Evolutionary conservation across 192 early-diverging fungal genomes (phyloP).

Genomic region (Lobosporangium transversale): DNA sequence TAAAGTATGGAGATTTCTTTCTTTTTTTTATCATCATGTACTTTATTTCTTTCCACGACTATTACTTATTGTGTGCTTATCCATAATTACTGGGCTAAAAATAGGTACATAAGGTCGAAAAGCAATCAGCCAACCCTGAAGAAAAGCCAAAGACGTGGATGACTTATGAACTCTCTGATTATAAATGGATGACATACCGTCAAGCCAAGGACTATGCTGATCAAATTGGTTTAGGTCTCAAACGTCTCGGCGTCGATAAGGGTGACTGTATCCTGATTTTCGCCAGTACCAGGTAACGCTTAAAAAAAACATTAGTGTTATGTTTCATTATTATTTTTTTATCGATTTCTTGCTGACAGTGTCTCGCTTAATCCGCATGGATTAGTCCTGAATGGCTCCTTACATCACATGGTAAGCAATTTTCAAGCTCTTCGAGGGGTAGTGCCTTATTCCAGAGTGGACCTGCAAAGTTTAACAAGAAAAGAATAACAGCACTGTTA

Average conservation of each 20-base stretch:
- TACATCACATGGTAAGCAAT: slow-evolving; percentile 41
- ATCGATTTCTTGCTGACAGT: not conserved
- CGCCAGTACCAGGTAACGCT: slow-evolving; percentile 59
- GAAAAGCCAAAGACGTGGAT: slow-evolving; percentile 74
- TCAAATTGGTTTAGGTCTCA: slow-evolving; percentile 62
- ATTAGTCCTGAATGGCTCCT: slow-evolving; percentile 52
- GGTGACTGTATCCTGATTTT: slow-evolving; percentile 61
- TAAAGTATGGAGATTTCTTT: slow-evolving; percentile 32
- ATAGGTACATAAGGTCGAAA: slow-evolving; percentile 43
- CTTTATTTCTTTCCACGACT: not conserved
- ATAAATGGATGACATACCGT: slow-evolving; percentile 75
- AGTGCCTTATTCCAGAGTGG: no score
- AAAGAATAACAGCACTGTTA: no score
- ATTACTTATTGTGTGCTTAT: not conserved
- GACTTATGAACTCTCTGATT: slow-evolving; percentile 73
- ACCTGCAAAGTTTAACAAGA: no score
- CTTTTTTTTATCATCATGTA: not conserved
- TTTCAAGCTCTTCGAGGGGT: no score
- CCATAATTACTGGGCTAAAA: no score
- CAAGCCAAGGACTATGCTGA: slow-evolving; percentile 58
- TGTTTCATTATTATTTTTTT: no score
- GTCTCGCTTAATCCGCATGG: no score
- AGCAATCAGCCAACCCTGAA: slow-evolving; percentile 24
- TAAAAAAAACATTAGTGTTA: no score
- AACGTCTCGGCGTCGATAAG: slow-evolving; percentile 59